Evolutionary conservation across 805 yeast genomes (phyloP).

Genomic region (Lipomyces oligophaga): DNA sequence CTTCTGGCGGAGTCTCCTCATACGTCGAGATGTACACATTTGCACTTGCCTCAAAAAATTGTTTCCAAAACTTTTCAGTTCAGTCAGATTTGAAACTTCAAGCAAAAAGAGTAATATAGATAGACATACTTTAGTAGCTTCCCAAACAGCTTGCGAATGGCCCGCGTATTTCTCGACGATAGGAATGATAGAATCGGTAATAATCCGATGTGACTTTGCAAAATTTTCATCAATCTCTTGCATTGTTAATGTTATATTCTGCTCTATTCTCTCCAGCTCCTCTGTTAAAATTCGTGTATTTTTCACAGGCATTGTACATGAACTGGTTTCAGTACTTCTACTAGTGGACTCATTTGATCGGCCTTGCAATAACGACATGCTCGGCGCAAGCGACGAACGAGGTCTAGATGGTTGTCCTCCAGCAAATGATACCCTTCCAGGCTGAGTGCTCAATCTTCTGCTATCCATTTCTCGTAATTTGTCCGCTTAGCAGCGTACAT

Average conservation of each 20-base stretch:
- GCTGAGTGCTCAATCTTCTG: too few relatives aligned
- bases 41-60: slow-evolving; percentile 71
- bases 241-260: slow-evolving; percentile 67
- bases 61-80: slow-evolving; percentile 63
- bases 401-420: too few relatives aligned
- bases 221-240: slow-evolving; percentile 78
- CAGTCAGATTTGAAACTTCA: neutral
- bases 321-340: too few relatives aligned
- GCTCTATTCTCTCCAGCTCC: slow-evolving; percentile 67
- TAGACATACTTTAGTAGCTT: slow-evolving; percentile 32
- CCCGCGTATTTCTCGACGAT: slow-evolving; percentile 56
- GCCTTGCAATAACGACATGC: too few relatives aligned
- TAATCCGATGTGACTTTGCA: slow-evolving; percentile 60
- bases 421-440: too few relatives aligned
- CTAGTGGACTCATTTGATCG: too few relatives aligned
- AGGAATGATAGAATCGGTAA: slow-evolving; percentile 67
- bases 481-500: too few relatives aligned
- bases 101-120: too few relatives aligned
- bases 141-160: slow-evolving; percentile 59
- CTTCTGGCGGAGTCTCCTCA: slow-evolving; percentile 39
- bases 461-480: too few relatives aligned
- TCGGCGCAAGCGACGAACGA: too few relatives aligned
- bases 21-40: slow-evolving; percentile 56
- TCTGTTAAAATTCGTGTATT: slow-evolving; percentile 25
- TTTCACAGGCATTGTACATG: too few relatives aligned